phyloP scores from a whole-genome alignment of 208 protist genomes.

The Acanthamoeba royreba region DNA sequence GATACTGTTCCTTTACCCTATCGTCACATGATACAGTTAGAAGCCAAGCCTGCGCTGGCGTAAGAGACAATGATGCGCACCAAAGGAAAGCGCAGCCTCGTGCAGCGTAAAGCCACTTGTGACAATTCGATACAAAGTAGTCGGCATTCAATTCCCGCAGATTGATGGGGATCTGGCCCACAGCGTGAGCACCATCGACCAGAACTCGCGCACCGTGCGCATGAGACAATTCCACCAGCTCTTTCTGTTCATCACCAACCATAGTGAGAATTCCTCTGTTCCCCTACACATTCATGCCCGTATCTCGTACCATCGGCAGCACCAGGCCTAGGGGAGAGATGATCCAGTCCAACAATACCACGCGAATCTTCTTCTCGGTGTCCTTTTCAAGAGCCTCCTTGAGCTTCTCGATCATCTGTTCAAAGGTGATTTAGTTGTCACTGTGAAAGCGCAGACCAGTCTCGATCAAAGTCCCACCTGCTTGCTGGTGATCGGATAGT shows the following conservation, averaged over 20 bases:
- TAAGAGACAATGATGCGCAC: not conserved
- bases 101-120: conserved; percentile 87
- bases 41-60: not conserved
- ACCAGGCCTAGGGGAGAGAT: not conserved
- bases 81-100: not conserved
- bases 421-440: not conserved
- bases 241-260: too few species aligned
- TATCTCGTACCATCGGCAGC: not conserved
- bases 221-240: conserved; percentile 78
- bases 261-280: not conserved
- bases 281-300: not conserved
- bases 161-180: conserved; percentile 82
- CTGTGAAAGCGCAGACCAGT: not conserved
- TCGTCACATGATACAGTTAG: not conserved
- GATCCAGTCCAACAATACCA: not conserved
- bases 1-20: not conserved
- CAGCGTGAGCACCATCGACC: conserved; percentile 87
- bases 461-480: not conserved
- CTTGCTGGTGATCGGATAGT: not conserved
- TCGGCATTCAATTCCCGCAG: conserved; percentile 75
- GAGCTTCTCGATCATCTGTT: not conserved
- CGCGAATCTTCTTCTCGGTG: not conserved
- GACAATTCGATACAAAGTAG: conserved; percentile 86
- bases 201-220: conserved; percentile 83
- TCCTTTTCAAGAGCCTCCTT: not conserved